Conservation (phyloP, 108 stramenopile species). For the Cylindrotheca fusiformis region DNA sequence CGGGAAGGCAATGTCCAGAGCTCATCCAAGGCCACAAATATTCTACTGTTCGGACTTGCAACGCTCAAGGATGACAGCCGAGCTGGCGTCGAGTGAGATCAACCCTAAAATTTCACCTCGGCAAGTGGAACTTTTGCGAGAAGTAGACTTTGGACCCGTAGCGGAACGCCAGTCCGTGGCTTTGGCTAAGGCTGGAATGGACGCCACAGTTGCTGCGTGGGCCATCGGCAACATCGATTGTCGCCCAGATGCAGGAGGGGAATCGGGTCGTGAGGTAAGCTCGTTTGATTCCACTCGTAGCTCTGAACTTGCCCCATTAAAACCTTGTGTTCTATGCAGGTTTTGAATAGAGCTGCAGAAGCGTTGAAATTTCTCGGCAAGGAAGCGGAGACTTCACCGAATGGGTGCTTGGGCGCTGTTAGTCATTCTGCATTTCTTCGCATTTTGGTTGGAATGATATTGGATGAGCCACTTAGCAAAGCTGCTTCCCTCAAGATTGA, state of each 20-base stretch:
- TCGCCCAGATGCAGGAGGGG: slow-evolving; percentile 53
- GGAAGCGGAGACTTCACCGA: slow-evolving; percentile 8
- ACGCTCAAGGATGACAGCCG: slow-evolving; percentile 63
- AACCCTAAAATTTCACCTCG: slow-evolving; percentile 11
- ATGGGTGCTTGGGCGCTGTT: slow-evolving; percentile 46
- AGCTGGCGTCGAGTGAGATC: slow-evolving; percentile 26
- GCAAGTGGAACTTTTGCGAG: slow-evolving; percentile 37
- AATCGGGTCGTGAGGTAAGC: slow-evolving; percentile 66
- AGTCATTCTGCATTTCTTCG: slow-evolving; percentile 68
- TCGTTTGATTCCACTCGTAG: no score
- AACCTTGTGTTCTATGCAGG: slow-evolving; percentile 9
- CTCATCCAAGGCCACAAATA: slow-evolving; percentile 30
- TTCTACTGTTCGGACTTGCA: slow-evolving; percentile 49
- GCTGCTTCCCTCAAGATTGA: slow-evolving; percentile 42
- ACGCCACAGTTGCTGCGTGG: slow-evolving; percentile 60
- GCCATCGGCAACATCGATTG: slow-evolving; percentile 57
- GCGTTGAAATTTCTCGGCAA: slow-evolving; percentile 34
- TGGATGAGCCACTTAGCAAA: slow-evolving; percentile 52
- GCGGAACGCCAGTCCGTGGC: slow-evolving; percentile 61
- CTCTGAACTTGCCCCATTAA: not conserved
- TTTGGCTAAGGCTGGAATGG: slow-evolving; percentile 40
- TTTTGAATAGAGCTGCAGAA: slow-evolving; percentile 14
- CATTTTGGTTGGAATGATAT: slow-evolving; percentile 47
- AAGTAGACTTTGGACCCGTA: slow-evolving; percentile 74
- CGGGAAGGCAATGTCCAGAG: slow-evolving; percentile 45